Base-by-base conservation (phyloP, 2,329 filamentous ascomycete species). In the Fusarium transvaalense region DNA sequence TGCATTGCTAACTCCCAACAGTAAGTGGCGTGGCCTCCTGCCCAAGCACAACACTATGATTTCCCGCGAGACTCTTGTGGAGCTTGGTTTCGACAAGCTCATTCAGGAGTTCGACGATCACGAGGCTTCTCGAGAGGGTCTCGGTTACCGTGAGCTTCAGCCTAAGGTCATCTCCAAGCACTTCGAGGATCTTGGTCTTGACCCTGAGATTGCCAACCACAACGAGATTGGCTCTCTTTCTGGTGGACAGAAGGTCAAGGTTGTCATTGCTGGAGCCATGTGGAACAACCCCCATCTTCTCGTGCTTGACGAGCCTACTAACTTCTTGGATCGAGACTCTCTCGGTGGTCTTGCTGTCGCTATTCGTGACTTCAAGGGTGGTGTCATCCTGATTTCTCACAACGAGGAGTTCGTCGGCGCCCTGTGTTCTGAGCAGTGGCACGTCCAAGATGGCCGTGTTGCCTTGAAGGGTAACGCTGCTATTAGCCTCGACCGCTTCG, bases 251-350 rank as follows among this genome's bases (percentile, higher is more conserved):
- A 98, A 98, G 82, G 96, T 99, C 83, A 99, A 99, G 87, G 96
- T 99, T 47, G 96, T 99, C 68, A 89, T 99, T 73, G 96, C 93
- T 5, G 93, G 93, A 76, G 93, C 94, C 74, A 97, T 97, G 93
- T 97, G 94, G 94, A 97, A 98, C 84, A 98, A 98, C 85, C 96
- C 96, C 1, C 96, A 99, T 84, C 83, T 99, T 76, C 89, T 99
- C 65, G 96, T 99, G 48, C 91, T 99, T 25, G 96, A 99, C 86
- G 95, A 99, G 83, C 96, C 96, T 61, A 98, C 96, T 79, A 99
- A 99, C 85, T 99, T 97, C 88, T 89, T 99, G 85, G 96, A 99
- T 78, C 94, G 96, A 74, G 96, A 99, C 82, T 97, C 94, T 17
- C 90, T 99, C 19, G 97, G 96, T 77, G 96, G 95, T 80, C 88